Base-by-base conservation (phyloP, 257 asterid genomes). In the Striga asiatica region DNA sequence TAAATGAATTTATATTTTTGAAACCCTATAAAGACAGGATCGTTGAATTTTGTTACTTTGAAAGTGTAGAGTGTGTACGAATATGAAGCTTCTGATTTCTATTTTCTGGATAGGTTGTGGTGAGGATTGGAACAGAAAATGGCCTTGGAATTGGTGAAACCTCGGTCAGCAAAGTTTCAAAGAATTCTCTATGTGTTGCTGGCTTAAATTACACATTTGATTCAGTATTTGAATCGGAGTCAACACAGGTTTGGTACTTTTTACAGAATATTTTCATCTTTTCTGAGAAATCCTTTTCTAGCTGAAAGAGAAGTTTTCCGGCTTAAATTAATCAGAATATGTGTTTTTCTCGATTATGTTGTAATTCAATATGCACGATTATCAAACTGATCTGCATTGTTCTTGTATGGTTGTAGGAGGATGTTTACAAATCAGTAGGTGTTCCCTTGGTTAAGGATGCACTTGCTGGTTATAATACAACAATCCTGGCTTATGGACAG, bases 401-500 rank as follows among this genome's bases (percentile, higher is more conserved):
- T 39, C 7, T 38, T 67, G 12, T 67, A 52, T 50, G 34, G 50
- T 66, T 62, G 21, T 69, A 92, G 99, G 97, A 68, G 50, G 95
- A 82, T 11, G 66, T 84, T 17, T 88, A 82, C 72, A 83, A 79
- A 76, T 25, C 64, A 52, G 74, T 92, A 62, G 95, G 99, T 28
- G 78, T 73, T 20, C 87, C 94, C 47, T 42, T 84, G 78, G 97
- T 92, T 18, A 81, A 78, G 78, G 93, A 88, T 62, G 94, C 97
- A 37, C 65, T 92, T 68, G 82, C 86, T 20, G 99, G 99, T 56
- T 88, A 82, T 67, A 92, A 88, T 71, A 71, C 97, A 54, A 82
- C 97, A 17, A 58, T 92, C 67, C 66, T 92, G 70, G 93, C 97
- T 50, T 92, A 92, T 71, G 99, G 99, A 27, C 94, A 88, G 97